Conservation (phyloP, 805 yeast genomes). For the Sugiyamaella americana region DNA sequence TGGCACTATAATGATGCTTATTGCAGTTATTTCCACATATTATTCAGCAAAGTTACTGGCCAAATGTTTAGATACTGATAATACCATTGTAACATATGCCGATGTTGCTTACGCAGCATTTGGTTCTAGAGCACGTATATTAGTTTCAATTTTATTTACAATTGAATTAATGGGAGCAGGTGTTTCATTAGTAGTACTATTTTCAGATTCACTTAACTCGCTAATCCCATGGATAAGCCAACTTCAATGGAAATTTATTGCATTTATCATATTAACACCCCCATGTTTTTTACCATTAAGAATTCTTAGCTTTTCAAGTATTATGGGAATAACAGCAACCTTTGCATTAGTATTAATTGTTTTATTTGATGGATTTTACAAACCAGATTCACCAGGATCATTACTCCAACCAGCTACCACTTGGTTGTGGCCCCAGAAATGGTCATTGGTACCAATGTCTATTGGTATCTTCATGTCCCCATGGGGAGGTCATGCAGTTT, state of each 20-base stretch:
- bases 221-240: slow-evolving; percentile 49
- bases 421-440: slow-evolving; percentile 58
- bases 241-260: slow-evolving; percentile 53
- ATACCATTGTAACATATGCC: slow-evolving; percentile 76
- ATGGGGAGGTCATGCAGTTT: slow-evolving; percentile 80
- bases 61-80: slow-evolving; percentile 72
- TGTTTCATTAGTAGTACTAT: slow-evolving; percentile 70
- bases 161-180: slow-evolving; percentile 76
- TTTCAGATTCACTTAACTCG: slow-evolving; percentile 79
- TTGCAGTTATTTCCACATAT: slow-evolving; percentile 63
- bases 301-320: slow-evolving; percentile 58
- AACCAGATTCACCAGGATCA: slow-evolving; percentile 66
- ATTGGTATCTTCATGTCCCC: slow-evolving; percentile 46
- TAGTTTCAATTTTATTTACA: slow-evolving; percentile 69
- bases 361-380: slow-evolving; percentile 56
- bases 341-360: slow-evolving; percentile 56
- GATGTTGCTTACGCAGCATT: slow-evolving; percentile 84
- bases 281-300: slow-evolving; percentile 75
- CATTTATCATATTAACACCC: slow-evolving; percentile 60
- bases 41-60: slow-evolving; percentile 74
- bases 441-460: slow-evolving; percentile 43
- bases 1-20: slow-evolving; percentile 52
- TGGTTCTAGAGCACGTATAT: slow-evolving; percentile 66
- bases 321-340: slow-evolving; percentile 68
- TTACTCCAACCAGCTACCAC: slow-evolving; percentile 58